Evolutionary conservation across 148 eudicot genomes (phyloP), one percentile per base, ranked within the genome.

Genomic region (Rhododendron griersonianum): DNA sequence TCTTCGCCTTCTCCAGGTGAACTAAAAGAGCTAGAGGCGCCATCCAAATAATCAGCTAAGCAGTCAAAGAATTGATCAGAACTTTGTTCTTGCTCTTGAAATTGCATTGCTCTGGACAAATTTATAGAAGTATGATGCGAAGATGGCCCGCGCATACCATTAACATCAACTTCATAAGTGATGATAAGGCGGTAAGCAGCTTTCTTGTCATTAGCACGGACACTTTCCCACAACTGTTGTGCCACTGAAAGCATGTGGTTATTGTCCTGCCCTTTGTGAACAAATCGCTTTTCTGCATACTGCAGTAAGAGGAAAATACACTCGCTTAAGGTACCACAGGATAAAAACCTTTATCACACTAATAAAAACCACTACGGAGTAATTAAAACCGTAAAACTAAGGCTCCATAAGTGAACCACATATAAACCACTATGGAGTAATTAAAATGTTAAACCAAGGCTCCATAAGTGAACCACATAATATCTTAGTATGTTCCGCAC

Each of bases 251-350:
- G 91, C 65, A 91, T 85, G 35, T 92, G 89, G 83, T 91, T 93
- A 85, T 87, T 91, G 81, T 91, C 93, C 87, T 87, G 90, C 53
- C 87, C 88, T 88, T 92, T 92, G 88, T 93, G 94, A 85, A 95
- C 89, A 91, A 95, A 96, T 30, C 92, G 90, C 83, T 92, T 96
- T 87, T 95, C 98, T 78, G 87, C 95, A 91, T 96, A 96, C 99
- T 96, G 93, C 85, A 91, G 69, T 30, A 45, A 81, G 53, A 53
- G 23, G 63, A 86, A 85, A 48, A 71, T 18, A 48, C 37, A 83
- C 82, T 88, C 23, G 74, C 77, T 88, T 83, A 47, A 74, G 41
- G 33, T 86, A 13, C 81, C 47, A 39, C 55, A 11, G n/a, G 16
- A 75, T 74, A 28, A 84, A 55, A 39, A 55, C 51, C 35, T 48